Evolutionary conservation across 768 basidiomycete species (phyloP).

Genomic region (Amylocystis lapponica): DNA sequence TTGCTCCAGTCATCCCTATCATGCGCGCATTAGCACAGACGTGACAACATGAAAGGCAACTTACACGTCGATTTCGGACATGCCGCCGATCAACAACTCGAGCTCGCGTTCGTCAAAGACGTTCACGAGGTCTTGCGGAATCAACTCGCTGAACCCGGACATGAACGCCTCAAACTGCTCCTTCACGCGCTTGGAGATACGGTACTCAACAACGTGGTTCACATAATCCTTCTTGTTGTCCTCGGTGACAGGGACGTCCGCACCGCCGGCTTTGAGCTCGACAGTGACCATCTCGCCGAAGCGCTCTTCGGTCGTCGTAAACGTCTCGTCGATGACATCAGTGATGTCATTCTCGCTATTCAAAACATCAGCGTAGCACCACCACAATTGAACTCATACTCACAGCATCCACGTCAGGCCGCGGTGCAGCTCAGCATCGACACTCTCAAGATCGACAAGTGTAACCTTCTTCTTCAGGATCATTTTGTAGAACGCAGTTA

Average conservation of each 20-base stretch:
- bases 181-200: conserved; percentile 94
- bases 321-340: conserved; percentile 96
- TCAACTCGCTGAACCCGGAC: conserved; percentile 99
- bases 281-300: conserved; percentile 98
- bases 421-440: conserved; percentile 91
- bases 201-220: conserved; percentile 90
- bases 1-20: conserved; percentile 94
- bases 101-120: conserved; percentile 99
- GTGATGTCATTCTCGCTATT: conserved; percentile 95
- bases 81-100: conserved; percentile 95
- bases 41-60: conserved; percentile 26
- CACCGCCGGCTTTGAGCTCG: conserved; percentile 87
- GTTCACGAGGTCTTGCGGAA: conserved; percentile 95
- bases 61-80: conserved; percentile 99
- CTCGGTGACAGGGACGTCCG: conserved; percentile 82
- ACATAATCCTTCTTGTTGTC: conserved; percentile 99
- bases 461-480: conserved; percentile 97
- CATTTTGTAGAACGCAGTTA: conserved; percentile 99
- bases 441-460: conserved; percentile 89
- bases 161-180: conserved; percentile 99
- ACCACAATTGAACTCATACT: conserved; percentile 26
- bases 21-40: background rate
- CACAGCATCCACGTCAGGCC: conserved; percentile 99
- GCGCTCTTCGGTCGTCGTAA: conserved; percentile 94
- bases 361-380: background rate